Base-by-base conservation (phyloP, 495 filamentous ascomycete species). In the Neurospora sp. region DNA sequence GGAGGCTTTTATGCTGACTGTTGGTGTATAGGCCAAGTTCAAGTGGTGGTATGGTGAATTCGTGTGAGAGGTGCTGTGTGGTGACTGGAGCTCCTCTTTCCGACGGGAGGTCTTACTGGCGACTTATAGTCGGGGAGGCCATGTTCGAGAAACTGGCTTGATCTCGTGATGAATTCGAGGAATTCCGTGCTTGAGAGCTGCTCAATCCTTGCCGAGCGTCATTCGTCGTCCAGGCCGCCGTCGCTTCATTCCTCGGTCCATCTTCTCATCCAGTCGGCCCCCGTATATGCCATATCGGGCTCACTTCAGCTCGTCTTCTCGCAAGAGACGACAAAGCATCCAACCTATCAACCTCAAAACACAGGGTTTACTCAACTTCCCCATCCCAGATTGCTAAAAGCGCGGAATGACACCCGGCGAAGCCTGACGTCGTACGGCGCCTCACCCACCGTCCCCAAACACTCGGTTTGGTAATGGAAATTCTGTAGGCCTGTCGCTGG, bases 381-480 rank as follows among this genome's bases (percentile, higher is more conserved):
- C 6, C 27, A 18, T 18, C 27, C 12, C 54, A 9, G 5, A 9
- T 8, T 7, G 1, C 0, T 1, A 9, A 4, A 0, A 62, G 1
- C 14, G 54, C 54, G 12, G 14, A 66, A 62, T 7, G 48, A 5
- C 23, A 27, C 48, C 48, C 20, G 20, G 23, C 0, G 23, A 16
- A 62, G 10, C 12, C 27, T 37, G 54, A 35, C 27, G 27, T 18
- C 23, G 54, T 66, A 66, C 27, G 12, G 12, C 54, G 23, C 54
- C 54, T 66, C 0, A 37, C 54, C 54, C 54, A 37, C 14, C 6
- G 3, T 18, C 27, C 27, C 14, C 54, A 31, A 9, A 35, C 14
- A 66, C 27, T 66, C 6, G 6, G 14, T 66, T 66, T 35, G 54
- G 54, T 66, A 66, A 66, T 66, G 27, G 27, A 66, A 66, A 66